phyloP scores from a whole-genome alignment of 306 rosid species.

The Glycine latifolia region DNA sequence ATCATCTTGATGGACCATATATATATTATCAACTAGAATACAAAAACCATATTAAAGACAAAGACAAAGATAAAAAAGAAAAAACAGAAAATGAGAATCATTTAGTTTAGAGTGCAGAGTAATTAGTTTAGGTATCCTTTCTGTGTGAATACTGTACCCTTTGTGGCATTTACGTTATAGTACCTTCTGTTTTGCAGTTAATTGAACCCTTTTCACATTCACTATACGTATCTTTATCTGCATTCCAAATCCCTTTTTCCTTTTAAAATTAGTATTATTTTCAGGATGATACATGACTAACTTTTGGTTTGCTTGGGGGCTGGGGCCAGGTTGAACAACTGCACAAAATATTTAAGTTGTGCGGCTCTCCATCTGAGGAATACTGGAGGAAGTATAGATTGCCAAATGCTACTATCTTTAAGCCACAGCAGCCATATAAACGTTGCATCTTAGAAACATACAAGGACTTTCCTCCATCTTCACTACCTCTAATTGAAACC shows the following conservation, averaged over 20 bases:
- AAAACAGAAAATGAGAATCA: slow-evolving; percentile 20
- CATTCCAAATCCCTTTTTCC: slow-evolving; percentile 3
- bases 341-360: slow-evolving; percentile 94
- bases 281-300: slow-evolving; percentile 51
- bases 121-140: slow-evolving; percentile 26
- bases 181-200: not conserved
- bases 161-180: not conserved
- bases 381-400: slow-evolving; percentile 92
- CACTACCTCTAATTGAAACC: slow-evolving; percentile 73
- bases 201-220: slow-evolving; percentile 31
- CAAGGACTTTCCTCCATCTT: slow-evolving; percentile 83
- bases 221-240: slow-evolving; percentile 18
- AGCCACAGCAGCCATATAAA: slow-evolving; percentile 95
- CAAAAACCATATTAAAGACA: slow-evolving; percentile 20
- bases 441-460: slow-evolving; percentile 76
- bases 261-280: slow-evolving; percentile 28
- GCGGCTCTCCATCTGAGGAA: slow-evolving; percentile 97
- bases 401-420: slow-evolving; percentile 97
- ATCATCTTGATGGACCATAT: slow-evolving; percentile 26
- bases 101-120: not conserved
- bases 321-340: slow-evolving; percentile 90
- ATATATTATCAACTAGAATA: slow-evolving; percentile 20
- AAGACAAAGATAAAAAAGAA: slow-evolving; percentile 10
- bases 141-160: slow-evolving; percentile 11
- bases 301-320: slow-evolving; percentile 47